Evolutionary conservation across 2,329 filamentous ascomycete species (phyloP).

Genomic region (Alternaria brassicae): DNA sequence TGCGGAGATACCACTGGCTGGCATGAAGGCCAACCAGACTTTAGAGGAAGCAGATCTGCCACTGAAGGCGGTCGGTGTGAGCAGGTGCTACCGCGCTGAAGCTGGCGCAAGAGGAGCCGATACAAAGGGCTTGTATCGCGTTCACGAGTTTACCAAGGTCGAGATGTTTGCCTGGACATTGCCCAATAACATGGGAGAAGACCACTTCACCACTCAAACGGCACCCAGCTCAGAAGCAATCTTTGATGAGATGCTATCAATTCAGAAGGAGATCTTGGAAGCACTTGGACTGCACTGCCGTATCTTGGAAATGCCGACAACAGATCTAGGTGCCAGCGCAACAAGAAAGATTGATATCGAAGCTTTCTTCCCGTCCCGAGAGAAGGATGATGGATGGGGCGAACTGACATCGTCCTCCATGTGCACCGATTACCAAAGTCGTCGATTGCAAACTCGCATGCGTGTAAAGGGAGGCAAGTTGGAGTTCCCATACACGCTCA

Average conservation of each 20-base stretch:
- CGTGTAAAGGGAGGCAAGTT: constrained; percentile 62
- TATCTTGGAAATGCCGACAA: constrained; percentile 88
- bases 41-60: constrained; percentile 73
- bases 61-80: constrained; percentile 80
- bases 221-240: constrained; percentile 60
- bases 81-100: constrained; percentile 94
- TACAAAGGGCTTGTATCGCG: constrained; percentile 93
- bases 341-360: constrained; percentile 91
- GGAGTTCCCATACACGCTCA: constrained; percentile 85
- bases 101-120: constrained; percentile 88
- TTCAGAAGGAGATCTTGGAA: constrained; percentile 83
- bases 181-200: constrained; percentile 56
- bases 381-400: constrained; percentile 78
- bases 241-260: constrained; percentile 84
- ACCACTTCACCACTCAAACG: constrained; percentile 41
- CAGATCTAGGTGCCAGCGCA: constrained; percentile 89
- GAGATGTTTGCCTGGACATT: constrained; percentile 94
- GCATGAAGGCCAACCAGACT: constrained; percentile 79
- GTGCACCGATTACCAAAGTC: constrained; percentile 93
- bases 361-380: constrained; percentile 86
- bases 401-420: constrained; percentile 90
- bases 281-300: constrained; percentile 83
- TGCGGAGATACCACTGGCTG: constrained; percentile 92
- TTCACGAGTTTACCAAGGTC: constrained; percentile 98
- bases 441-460: constrained; percentile 78